Percentiles rank a stretch among this genome's conserved stretches.
Evolutionary conservation across 345 rosid genomes (phyloP).

Genomic region (Diplotaxis tenuifolia): DNA sequence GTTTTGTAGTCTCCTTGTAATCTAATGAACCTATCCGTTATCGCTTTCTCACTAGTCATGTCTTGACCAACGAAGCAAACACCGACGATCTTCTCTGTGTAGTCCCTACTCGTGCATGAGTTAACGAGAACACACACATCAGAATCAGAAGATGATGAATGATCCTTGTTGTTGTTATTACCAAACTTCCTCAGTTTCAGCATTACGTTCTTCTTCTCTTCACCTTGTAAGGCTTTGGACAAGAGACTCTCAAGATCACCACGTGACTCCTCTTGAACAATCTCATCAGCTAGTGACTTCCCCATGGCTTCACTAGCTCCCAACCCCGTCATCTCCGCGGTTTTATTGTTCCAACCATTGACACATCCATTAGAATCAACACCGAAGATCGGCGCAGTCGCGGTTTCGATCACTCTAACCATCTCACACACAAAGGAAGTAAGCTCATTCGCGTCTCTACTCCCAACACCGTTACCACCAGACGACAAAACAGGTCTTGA

Average conservation of each 20-base stretch:
- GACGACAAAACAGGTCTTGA: conserved; percentile 22
- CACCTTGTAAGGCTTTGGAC: conserved; percentile 68
- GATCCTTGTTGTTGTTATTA: background rate
- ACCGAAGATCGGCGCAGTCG: conserved; percentile 82
- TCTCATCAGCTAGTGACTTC: conserved; percentile 59
- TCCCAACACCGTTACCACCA: conserved; percentile 30
- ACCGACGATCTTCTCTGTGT: conserved; percentile 51
- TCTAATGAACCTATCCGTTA: conserved; percentile 67
- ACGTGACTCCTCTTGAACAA: conserved; percentile 64
- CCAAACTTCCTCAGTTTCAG: conserved; percentile 61
- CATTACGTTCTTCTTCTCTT: conserved; percentile 71
- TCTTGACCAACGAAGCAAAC: conserved; percentile 91
- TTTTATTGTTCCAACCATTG: conserved; percentile 84
- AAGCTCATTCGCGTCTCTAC: conserved; percentile 52
- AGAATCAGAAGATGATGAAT: conserved; percentile 38
- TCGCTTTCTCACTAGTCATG: conserved; percentile 61
- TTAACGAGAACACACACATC: conserved; percentile 52
- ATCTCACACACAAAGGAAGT: conserved; percentile 76
- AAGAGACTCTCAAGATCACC: conserved; percentile 47
- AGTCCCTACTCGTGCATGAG: conserved; percentile 81
- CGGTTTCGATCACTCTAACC: conserved; percentile 85
- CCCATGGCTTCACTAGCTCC: conserved; percentile 64
- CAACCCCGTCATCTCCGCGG: conserved; percentile 71
- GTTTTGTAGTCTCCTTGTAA: conserved; percentile 76
- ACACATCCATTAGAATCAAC: conserved; percentile 69